Conservation (phyloP, 148 eudicot species). For the Spergularia bocconei region DNA sequence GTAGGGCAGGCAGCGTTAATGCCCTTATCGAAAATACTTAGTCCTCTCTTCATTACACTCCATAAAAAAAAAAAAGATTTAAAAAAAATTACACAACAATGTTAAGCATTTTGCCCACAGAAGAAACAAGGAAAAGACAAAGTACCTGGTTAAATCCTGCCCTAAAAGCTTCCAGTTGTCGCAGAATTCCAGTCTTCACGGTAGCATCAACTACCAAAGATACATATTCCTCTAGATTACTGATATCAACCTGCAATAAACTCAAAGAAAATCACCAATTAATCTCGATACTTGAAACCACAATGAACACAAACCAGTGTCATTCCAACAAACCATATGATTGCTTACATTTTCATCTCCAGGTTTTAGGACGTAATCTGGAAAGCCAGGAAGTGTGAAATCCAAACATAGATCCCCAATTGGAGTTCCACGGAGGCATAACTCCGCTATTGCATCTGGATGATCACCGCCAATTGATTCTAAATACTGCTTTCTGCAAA, state of each 20-base stretch:
- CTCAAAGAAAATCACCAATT: conserved; percentile 1
- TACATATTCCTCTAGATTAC: conserved; percentile 78
- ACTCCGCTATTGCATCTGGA: conserved; percentile 46
- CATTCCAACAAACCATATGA: background rate
- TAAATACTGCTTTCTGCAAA: conserved; percentile 66
- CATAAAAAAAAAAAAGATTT: no score
- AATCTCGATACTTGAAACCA: background rate
- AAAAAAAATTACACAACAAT: background rate
- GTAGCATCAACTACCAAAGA: conserved; percentile 87
- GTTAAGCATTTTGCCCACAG: background rate
- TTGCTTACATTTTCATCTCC: conserved; percentile 64
- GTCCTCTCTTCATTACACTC: no score
- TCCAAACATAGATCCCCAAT: conserved; percentile 90
- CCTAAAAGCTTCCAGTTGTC: conserved; percentile 93
- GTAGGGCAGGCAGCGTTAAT: no score
- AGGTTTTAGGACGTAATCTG: conserved; percentile 68
- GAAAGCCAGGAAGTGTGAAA: conserved; percentile 94
- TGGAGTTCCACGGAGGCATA: conserved; percentile 68
- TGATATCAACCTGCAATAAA: conserved; percentile 60
- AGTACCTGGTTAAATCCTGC: conserved; percentile 88
- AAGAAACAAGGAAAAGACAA: background rate
- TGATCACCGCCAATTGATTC: conserved; percentile 70
- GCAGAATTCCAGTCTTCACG: conserved; percentile 65
- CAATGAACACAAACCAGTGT: background rate
- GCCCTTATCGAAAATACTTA: no score